These are phyloP conservation scores for Podila verticillata DNA, from an alignment of 192 early-diverging fungal genomes.

Conservation along the genomic window DNA sequence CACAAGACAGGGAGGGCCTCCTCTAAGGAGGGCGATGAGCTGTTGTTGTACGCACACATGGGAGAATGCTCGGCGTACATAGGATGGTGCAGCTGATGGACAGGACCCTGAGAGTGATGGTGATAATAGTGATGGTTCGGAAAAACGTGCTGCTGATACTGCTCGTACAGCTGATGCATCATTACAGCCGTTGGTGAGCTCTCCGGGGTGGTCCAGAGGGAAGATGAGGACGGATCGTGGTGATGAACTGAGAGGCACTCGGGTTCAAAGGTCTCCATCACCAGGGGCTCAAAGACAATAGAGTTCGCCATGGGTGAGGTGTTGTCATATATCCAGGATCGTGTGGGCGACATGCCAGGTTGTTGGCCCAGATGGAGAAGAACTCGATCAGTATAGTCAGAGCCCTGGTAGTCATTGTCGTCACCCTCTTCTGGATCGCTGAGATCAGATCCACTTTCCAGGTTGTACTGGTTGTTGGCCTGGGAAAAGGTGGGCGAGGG, in stretches of 20 bases:
- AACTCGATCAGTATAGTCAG: background rate
- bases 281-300: background rate
- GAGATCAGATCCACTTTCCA: background rate
- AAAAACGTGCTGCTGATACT: background rate
- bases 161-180: background rate
- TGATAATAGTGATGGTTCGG: background rate
- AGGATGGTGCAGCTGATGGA: background rate
- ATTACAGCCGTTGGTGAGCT: background rate
- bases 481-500: background rate
- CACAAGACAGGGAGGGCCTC: no score
- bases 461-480: background rate
- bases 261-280: conserved; percentile 38
- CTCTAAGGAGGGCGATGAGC: no score
- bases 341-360: no score
- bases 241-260: conserved; percentile 30
- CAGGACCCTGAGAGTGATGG: background rate
- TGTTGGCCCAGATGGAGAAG: background rate
- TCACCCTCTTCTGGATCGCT: background rate
- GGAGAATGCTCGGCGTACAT: no score
- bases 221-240: background rate
- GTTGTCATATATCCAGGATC: no score
- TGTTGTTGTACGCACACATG: no score
- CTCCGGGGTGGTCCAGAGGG: background rate
- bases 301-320: background rate
- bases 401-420: background rate